Conservation (phyloP, 2,329 filamentous ascomycete species). For the Cercospora janseana region DNA sequence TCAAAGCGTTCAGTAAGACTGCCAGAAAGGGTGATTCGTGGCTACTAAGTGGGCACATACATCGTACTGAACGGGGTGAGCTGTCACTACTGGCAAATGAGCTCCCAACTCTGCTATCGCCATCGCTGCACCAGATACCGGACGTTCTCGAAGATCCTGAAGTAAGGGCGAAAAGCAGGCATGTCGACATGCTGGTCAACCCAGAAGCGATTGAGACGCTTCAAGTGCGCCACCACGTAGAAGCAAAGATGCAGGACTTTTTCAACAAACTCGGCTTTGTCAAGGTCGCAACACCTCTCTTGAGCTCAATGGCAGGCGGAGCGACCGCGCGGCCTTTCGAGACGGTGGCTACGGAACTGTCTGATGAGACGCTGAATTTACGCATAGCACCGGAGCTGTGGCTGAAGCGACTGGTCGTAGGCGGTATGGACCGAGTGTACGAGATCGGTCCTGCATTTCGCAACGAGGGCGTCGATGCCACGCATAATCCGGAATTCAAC, state of each 20-base stretch:
- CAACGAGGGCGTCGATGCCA: constrained; percentile 82
- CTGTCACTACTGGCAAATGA: constrained; percentile 68
- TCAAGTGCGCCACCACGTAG: constrained; percentile 70
- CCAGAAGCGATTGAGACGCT: constrained; percentile 65
- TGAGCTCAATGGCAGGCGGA: constrained; percentile 79
- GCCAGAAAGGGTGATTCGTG: constrained; percentile 80
- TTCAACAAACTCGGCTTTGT: constrained; percentile 71
- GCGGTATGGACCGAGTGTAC: constrained; percentile 83
- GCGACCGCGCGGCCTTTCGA: constrained; percentile 83
- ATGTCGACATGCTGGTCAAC: constrained; percentile 83
- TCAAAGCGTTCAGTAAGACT: constrained; percentile 62
- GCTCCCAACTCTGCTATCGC: constrained; percentile 71
- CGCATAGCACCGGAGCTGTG: constrained; percentile 92
- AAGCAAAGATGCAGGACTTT: constrained; percentile 70
- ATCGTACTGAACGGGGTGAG: constrained; percentile 69
- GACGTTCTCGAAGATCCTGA: constrained; percentile 67
- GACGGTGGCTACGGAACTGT: constrained; percentile 74
- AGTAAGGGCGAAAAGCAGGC: constrained; percentile 71
- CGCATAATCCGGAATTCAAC: constrained; percentile 95
- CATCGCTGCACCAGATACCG: constrained; percentile 77
- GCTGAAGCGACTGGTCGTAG: constrained; percentile 87
- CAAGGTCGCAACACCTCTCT: constrained; percentile 87
- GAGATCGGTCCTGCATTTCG: constrained; percentile 91
- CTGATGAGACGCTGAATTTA: constrained; percentile 68
- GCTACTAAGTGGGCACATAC: constrained; percentile 65